A percentile compares a stretch with the other conserved stretches of the same genome.
These are phyloP conservation scores for Cerioporus squamosus DNA, from an alignment of 1,284 basidiomycete species.

Conservation along the genomic window DNA sequence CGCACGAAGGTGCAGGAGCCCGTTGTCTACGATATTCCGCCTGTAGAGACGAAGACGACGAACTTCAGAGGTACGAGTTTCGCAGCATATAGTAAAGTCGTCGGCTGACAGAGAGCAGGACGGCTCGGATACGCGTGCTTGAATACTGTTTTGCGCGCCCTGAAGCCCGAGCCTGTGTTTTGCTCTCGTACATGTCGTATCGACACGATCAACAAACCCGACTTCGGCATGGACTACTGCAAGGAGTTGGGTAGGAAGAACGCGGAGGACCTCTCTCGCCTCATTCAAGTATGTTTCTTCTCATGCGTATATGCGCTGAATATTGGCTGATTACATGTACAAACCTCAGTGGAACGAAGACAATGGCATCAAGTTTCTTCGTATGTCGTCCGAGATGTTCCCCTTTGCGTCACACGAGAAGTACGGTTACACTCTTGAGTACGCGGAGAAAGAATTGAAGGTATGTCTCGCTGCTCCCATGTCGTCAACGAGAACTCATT, in stretches of 20 bases:
- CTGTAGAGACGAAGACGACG: conserved; percentile 63
- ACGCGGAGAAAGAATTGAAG: conserved; percentile 59
- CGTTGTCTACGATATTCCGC: conserved; percentile 72
- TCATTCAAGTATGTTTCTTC: conserved; percentile 50
- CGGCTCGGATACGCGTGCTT: conserved; percentile 85
- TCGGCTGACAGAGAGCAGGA: conserved; percentile 33
- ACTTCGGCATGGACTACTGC: conserved; percentile 66
- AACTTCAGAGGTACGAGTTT: conserved; percentile 61
- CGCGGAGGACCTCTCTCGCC: conserved; percentile 66
- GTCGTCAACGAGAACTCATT: not conserved
- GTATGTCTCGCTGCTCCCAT: conserved; percentile 16
- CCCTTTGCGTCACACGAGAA: conserved; percentile 85
- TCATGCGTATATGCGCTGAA: not conserved
- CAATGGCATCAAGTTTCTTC: conserved; percentile 78
- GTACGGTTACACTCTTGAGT: conserved; percentile 82
- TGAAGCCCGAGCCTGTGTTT: conserved; percentile 73
- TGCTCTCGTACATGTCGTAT: conserved; percentile 61
- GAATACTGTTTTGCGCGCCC: conserved; percentile 80
- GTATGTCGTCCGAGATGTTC: conserved; percentile 89
- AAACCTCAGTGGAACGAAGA: conserved; percentile 76
- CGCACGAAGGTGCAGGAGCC: conserved; percentile 57
- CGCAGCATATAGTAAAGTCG: not conserved
- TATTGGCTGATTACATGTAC: not conserved
- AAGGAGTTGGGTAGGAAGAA: conserved; percentile 83
- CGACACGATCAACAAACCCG: conserved; percentile 81